Evolutionary conservation across 169 alveolate species (phyloP).

Genomic region (Perkinsus olseni): DNA sequence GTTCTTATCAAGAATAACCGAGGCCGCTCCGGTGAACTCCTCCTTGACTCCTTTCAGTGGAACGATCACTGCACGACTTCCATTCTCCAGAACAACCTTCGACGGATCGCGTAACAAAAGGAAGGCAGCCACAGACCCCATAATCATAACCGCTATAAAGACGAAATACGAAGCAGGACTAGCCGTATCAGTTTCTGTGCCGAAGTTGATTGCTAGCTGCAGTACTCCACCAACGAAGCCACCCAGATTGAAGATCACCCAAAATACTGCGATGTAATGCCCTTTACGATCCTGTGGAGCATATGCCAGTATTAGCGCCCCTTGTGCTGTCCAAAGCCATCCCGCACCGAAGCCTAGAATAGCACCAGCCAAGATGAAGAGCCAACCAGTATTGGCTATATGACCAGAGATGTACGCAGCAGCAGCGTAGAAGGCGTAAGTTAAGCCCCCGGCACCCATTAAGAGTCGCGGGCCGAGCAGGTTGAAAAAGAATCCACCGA

Average conservation of each 20-base stretch:
- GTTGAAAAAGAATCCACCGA: slow-evolving; percentile 2
- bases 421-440: background rate
- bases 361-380: background rate
- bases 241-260: slow-evolving; percentile 36
- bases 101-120: background rate
- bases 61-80: background rate
- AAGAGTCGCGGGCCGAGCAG: background rate
- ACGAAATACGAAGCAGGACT: slow-evolving; percentile 6
- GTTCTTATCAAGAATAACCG: background rate
- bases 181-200: background rate
- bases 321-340: slow-evolving; percentile 35
- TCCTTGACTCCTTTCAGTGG: background rate
- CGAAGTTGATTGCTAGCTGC: slow-evolving; percentile 23
- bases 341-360: slow-evolving; percentile 27
- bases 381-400: background rate
- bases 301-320: slow-evolving; percentile 30
- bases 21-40: background rate
- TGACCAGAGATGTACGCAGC: background rate
- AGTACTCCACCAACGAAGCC: slow-evolving; percentile 29
- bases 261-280: slow-evolving; percentile 19
- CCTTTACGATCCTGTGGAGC: slow-evolving; percentile 20
- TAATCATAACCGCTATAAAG: background rate
- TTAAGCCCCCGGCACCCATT: background rate
- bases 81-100: background rate
- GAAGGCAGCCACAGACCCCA: background rate